Percentiles rank a stretch among this genome's conserved stretches.
These are phyloP conservation scores for Sporothrix luriei DNA, from an alignment of 2,329 filamentous ascomycete genomes.

Conservation along the genomic window DNA sequence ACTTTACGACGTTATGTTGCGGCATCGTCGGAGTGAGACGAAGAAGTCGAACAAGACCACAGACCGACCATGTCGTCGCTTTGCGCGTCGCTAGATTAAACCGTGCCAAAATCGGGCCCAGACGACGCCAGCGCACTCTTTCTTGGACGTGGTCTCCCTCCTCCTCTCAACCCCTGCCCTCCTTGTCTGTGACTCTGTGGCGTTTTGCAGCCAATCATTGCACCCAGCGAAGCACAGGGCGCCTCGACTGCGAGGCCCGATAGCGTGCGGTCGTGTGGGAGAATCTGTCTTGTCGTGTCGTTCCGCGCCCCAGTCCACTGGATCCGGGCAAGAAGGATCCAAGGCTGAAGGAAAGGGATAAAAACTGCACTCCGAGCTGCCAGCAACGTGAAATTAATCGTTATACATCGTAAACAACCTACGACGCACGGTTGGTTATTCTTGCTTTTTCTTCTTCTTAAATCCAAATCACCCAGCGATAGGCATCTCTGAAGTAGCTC, in stretches of 20 bases:
- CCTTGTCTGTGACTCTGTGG: constrained; percentile 1
- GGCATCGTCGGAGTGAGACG: neutral
- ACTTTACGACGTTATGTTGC: neutral
- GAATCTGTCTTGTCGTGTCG: no score
- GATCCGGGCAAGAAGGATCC: neutral
- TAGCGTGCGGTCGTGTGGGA: neutral
- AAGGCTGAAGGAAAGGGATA: constrained; percentile 1
- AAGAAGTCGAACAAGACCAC: neutral
- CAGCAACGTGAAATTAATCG: no score
- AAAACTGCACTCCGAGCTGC: neutral
- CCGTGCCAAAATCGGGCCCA: no score
- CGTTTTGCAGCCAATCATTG: constrained; percentile 18
- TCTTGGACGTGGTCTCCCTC: neutral
- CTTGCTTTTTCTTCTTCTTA: no score
- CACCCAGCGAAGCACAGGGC: neutral
- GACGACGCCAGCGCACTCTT: neutral
- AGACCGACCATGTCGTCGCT: neutral
- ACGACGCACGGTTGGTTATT: no score
- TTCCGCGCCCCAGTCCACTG: neutral
- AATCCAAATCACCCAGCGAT: no score
- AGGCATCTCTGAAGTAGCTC: no score
- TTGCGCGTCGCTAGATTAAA: no score
- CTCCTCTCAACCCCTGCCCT: neutral
- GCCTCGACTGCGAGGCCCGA: neutral
- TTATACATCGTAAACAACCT: no score